Percentiles rank a stretch among this genome's conserved stretches.
Conservation (phyloP, 495 filamentous ascomycete genomes). For the Hypoxylon fragiforme region DNA sequence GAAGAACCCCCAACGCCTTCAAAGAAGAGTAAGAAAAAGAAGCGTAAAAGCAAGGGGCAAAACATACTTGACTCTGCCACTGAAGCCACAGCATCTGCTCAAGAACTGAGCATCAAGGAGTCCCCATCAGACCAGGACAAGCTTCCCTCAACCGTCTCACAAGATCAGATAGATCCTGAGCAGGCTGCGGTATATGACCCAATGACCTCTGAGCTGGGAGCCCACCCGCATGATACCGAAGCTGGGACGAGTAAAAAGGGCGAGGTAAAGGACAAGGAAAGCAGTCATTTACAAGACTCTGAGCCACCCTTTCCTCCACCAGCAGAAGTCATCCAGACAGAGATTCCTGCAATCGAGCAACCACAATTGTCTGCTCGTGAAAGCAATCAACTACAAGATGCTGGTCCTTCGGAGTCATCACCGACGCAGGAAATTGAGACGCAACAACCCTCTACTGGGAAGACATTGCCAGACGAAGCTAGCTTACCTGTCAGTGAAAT, state of each 20-base stretch:
- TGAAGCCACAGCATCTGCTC: background rate
- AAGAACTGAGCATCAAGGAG: conserved; percentile 5
- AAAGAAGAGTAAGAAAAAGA: conserved; percentile 42
- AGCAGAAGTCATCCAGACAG: background rate
- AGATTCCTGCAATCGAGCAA: conserved; percentile 3
- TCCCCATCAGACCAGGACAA: conserved; percentile 8
- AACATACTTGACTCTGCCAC: conserved; percentile 12
- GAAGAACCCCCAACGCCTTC: conserved; percentile 6
- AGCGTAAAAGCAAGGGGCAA: conserved; percentile 34
- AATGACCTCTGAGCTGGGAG: conserved; percentile 10
- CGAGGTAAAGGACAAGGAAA: conserved; percentile 38
- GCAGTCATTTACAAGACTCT: conserved; percentile 16
- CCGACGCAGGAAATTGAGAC: conserved; percentile 2
- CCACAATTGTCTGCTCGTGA: conserved; percentile 8
- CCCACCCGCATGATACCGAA: background rate
- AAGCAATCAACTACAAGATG: background rate
- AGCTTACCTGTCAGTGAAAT: background rate
- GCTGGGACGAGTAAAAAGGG: conserved; percentile 38
- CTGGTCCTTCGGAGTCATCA: conserved; percentile 2
- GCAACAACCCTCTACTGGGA: conserved; percentile 1
- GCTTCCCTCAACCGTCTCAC: background rate
- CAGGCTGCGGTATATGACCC: conserved; percentile 4
- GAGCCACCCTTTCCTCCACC: conserved; percentile 10
- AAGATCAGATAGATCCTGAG: conserved; percentile 10
- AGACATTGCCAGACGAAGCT: conserved; percentile 1